Base-by-base conservation (phyloP, 2,329 filamentous ascomycete genomes). In the Nigrospora sphaerica region DNA sequence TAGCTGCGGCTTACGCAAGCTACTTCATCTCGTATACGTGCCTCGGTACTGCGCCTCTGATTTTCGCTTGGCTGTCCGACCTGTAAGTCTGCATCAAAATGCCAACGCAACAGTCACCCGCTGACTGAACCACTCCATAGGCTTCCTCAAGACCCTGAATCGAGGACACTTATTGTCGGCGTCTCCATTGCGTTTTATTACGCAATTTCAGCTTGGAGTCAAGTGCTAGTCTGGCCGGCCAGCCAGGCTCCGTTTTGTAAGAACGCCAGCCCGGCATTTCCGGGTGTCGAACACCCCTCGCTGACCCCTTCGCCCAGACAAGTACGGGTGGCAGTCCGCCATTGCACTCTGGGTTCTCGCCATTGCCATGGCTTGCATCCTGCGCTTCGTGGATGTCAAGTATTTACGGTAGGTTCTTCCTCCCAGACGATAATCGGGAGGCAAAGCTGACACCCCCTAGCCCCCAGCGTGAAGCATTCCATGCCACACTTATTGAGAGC, bases 51-150 rank as follows among this genome's bases (percentile, higher is more conserved):
- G 74, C 73, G 2, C 73, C 74, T 0, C 53, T 78, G 32, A 74
- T 78, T 37, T 69, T 76, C 50, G 67, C 72, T 0, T 78, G 74
- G 74, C 57, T 77, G 3, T 70, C 73, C 0, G 73, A 78, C 52
- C 58, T 74, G 53, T 60, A 40, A 42, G 62, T 54, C 19, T 18
- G 37, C 6, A 2, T 41, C 17, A 16, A 32, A 17, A 6, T 16
- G 14, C 18, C 34, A 19, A 4, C 17, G 9, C 13, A 3, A 11
- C 43, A 12, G 12, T n/a, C 17, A 9, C 14, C 33, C 49, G 47
- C 45, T 19, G 47, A 48, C 42, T 48, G 2, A 46, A 2, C 12
- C 6, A 36, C 47, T 46, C 18, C 42, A 19, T 13, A 54, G 46
- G 28, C 52, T 63, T n/a, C 70, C 71, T 0, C 71, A 74, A 53